phyloP scores from a whole-genome alignment of 345 rosid species.

The Angophora floribunda region DNA sequence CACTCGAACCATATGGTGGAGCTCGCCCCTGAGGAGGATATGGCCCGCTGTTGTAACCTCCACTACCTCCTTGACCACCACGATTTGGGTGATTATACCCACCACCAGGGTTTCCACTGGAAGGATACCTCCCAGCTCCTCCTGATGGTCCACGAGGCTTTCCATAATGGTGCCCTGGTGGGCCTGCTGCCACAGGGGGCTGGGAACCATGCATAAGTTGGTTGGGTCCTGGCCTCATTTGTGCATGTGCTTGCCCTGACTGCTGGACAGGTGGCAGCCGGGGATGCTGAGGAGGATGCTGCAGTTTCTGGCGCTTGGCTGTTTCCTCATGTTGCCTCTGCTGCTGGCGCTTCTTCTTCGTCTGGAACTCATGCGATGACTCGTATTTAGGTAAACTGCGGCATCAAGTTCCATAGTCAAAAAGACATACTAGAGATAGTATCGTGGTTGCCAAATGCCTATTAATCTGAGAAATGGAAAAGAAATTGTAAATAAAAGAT shows the following conservation, averaged over 20 bases:
- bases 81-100: constrained; percentile 43
- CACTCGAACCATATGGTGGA: constrained; percentile 61
- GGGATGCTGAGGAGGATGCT: constrained; percentile 68
- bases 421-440: neutral
- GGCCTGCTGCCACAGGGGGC: constrained; percentile 58
- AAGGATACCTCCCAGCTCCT: constrained; percentile 61
- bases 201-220: constrained; percentile 54
- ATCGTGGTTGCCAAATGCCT: neutral
- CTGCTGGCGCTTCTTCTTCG: constrained; percentile 93
- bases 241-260: constrained; percentile 66
- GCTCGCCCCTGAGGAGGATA: constrained; percentile 81
- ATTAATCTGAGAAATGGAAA: neutral
- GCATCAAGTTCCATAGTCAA: neutral
- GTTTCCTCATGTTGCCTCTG: constrained; percentile 82
- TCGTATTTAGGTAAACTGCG: constrained; percentile 82
- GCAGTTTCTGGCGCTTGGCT: constrained; percentile 81
- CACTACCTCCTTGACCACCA: constrained; percentile 51
- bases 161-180: constrained; percentile 57
- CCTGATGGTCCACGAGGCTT: constrained; percentile 79
- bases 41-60: constrained; percentile 62
- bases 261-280: constrained; percentile 85
- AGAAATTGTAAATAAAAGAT: neutral
- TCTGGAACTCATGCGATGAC: constrained; percentile 93
- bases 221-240: constrained; percentile 41
- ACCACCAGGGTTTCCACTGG: constrained; percentile 43